phyloP scores from a whole-genome alignment of 768 basidiomycete genomes.

The Russula sp. region DNA sequence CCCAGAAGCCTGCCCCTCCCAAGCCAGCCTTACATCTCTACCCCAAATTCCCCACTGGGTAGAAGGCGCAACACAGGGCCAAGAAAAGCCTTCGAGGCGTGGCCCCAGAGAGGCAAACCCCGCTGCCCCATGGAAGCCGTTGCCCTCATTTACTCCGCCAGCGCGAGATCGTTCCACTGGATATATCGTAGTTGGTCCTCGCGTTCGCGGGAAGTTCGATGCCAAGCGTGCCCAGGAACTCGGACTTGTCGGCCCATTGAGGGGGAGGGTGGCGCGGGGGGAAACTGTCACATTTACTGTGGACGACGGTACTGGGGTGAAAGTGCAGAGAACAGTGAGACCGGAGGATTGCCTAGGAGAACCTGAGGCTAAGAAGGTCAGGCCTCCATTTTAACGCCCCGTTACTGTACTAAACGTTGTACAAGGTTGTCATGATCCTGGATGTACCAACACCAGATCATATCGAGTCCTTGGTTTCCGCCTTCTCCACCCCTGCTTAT shows the following conservation, averaged over 20 bases:
- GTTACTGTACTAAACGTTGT: slow-evolving; percentile 10
- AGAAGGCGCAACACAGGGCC: slow-evolving; percentile 2
- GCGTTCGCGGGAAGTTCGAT: slow-evolving; percentile 66
- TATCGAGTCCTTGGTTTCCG: slow-evolving; percentile 49
- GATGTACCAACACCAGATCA: slow-evolving; percentile 66
- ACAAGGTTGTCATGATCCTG: slow-evolving; percentile 60
- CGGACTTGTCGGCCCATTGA: slow-evolving; percentile 60
- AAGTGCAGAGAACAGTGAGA: slow-evolving; percentile 47
- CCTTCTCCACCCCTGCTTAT: slow-evolving; percentile 50
- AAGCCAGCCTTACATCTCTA: slow-evolving; percentile 5
- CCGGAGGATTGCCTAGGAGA: slow-evolving; percentile 62
- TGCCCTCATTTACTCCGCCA: slow-evolving; percentile 14
- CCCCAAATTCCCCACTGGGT: slow-evolving; percentile 26
- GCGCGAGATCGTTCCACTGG: slow-evolving; percentile 31
- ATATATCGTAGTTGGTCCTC: slow-evolving; percentile 46
- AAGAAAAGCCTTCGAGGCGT: slow-evolving; percentile 3
- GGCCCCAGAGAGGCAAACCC: slow-evolving; percentile 10
- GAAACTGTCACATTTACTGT: slow-evolving; percentile 56
- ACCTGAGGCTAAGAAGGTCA: slow-evolving; percentile 49
- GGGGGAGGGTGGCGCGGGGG: slow-evolving; percentile 63
- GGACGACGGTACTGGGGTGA: slow-evolving; percentile 44
- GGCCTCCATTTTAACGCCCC: slow-evolving; percentile 12
- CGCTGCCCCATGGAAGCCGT: slow-evolving; percentile 16
- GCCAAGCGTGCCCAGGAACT: slow-evolving; percentile 58
- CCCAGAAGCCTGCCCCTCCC: not conserved